Conservation (phyloP, 208 protist genomes). For the Acanthamoeba royreba region DNA sequence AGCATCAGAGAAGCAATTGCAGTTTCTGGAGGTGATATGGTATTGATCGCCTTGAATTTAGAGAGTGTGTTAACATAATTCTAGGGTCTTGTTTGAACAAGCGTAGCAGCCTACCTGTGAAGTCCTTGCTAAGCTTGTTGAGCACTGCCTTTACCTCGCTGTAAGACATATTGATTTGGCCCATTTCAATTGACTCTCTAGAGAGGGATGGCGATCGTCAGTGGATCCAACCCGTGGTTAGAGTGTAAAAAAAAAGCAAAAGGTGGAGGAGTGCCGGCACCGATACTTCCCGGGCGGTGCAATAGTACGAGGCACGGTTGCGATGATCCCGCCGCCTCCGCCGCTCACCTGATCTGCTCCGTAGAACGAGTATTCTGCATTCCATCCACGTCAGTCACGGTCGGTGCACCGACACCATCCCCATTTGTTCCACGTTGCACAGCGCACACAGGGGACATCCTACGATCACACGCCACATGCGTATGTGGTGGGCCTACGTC, state of each 20-base stretch:
- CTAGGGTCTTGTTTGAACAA: too few relatives aligned
- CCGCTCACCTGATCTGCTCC: not conserved
- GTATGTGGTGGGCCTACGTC: too few relatives aligned
- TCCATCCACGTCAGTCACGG: too few relatives aligned
- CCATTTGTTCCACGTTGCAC: too few relatives aligned
- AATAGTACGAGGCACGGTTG: not conserved
- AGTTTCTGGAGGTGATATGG: not conserved
- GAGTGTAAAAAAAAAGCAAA: not conserved
- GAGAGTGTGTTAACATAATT: too few relatives aligned
- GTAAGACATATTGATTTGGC: not conserved
- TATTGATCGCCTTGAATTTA: not conserved
- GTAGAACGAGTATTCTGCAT: conserved; percentile 7
- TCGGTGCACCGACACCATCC: too few relatives aligned
- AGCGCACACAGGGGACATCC: too few relatives aligned
- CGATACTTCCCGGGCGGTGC: not conserved
- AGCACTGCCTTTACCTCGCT: not conserved
- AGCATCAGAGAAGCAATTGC: not conserved
- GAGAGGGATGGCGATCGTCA: too few relatives aligned
- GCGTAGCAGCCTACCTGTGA: not conserved
- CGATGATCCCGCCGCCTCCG: not conserved
- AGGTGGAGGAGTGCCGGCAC: not conserved
- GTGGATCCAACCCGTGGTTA: too few relatives aligned
- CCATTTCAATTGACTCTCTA: not conserved
- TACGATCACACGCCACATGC: too few relatives aligned
- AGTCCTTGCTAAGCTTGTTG: not conserved